Percentiles rank a stretch among this genome's conserved stretches.
Conservation (phyloP, 2,329 filamentous ascomycete genomes). For the Clarireedia paspali region DNA sequence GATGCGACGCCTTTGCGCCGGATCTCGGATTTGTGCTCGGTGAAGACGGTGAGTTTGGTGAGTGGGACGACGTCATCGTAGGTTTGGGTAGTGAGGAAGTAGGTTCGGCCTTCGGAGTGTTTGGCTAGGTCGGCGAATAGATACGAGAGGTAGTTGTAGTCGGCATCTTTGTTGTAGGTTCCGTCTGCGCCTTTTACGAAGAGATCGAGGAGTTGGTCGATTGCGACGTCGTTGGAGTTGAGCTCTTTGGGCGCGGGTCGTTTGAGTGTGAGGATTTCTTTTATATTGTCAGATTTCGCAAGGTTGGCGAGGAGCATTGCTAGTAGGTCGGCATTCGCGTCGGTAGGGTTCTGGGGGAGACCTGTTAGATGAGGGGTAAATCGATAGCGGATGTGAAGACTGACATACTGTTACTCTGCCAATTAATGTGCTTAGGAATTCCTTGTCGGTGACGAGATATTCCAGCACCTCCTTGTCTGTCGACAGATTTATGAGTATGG, state of each 20-base stretch:
- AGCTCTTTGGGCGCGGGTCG: slow-evolving; percentile 63
- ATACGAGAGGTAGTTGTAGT: slow-evolving; percentile 91
- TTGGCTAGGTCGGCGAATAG: slow-evolving; percentile 90
- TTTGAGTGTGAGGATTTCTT: slow-evolving; percentile 59
- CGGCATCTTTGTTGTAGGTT: slow-evolving; percentile 72
- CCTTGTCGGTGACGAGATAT: slow-evolving; percentile 66
- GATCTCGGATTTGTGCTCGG: slow-evolving; percentile 76
- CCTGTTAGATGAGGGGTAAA: not conserved
- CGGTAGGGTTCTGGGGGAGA: slow-evolving; percentile 52
- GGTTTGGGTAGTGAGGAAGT: slow-evolving; percentile 64
- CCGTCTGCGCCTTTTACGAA: slow-evolving; percentile 89
- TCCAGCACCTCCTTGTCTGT: slow-evolving; percentile 70
- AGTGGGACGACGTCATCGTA: slow-evolving; percentile 84
- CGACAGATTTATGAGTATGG: slow-evolving; percentile 80
- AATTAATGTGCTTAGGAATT: slow-evolving; percentile 69
- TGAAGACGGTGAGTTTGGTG: slow-evolving; percentile 90
- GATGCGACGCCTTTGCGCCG: slow-evolving; percentile 90
- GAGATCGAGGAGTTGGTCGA: slow-evolving; percentile 90
- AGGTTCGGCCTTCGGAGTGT: slow-evolving; percentile 63
- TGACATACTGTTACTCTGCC: slow-evolving; percentile 65
- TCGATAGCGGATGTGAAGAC: slow-evolving; percentile 28
- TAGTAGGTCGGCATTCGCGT: slow-evolving; percentile 75
- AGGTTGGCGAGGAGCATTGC: slow-evolving; percentile 93
- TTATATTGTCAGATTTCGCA: slow-evolving; percentile 68
- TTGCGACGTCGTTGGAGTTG: slow-evolving; percentile 61